phyloP scores from a whole-genome alignment of 805 yeast species.

The Jamesozyma rosinii region DNA sequence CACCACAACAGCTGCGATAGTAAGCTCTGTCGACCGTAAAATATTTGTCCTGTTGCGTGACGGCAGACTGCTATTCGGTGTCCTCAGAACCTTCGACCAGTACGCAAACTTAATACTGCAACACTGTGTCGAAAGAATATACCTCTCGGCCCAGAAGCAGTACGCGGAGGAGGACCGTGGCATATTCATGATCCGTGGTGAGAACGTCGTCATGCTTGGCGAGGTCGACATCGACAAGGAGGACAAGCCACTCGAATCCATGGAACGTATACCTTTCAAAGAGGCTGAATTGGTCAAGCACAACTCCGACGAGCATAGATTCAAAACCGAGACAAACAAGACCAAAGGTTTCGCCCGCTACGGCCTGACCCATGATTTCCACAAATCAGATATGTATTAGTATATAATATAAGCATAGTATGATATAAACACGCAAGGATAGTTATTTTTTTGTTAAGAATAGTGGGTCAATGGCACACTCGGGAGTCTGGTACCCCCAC shows the following conservation, averaged over 20 bases:
- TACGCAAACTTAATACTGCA: slow-evolving; percentile 87
- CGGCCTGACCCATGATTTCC: slow-evolving; percentile 51
- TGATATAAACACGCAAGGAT: background rate
- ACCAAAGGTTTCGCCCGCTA: slow-evolving; percentile 41
- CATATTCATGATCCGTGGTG: slow-evolving; percentile 86
- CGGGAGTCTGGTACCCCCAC: no score
- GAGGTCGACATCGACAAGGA: slow-evolving; percentile 85
- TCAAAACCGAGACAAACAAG: slow-evolving; percentile 37
- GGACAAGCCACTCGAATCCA: slow-evolving; percentile 52
- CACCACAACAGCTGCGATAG: slow-evolving; percentile 84
- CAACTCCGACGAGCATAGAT: slow-evolving; percentile 26
- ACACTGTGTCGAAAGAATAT: slow-evolving; percentile 80
- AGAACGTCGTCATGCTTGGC: slow-evolving; percentile 87
- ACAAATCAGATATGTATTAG: slow-evolving; percentile 46
- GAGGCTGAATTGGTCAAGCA: slow-evolving; percentile 45
- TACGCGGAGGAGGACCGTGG: slow-evolving; percentile 77
- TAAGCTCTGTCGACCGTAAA: slow-evolving; percentile 73
- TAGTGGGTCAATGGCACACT: no score
- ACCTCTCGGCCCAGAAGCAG: slow-evolving; percentile 42
- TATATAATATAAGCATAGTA: background rate
- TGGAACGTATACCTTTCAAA: slow-evolving; percentile 51
- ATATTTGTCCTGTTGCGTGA: slow-evolving; percentile 82
- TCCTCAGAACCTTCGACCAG: slow-evolving; percentile 90
- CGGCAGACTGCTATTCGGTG: slow-evolving; percentile 81
- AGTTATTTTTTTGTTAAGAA: no score